A percentile compares a stretch with the other conserved stretches of the same genome.
phyloP scores from a whole-genome alignment of 345 rosid genomes.

The Physaria fendleri region DNA sequence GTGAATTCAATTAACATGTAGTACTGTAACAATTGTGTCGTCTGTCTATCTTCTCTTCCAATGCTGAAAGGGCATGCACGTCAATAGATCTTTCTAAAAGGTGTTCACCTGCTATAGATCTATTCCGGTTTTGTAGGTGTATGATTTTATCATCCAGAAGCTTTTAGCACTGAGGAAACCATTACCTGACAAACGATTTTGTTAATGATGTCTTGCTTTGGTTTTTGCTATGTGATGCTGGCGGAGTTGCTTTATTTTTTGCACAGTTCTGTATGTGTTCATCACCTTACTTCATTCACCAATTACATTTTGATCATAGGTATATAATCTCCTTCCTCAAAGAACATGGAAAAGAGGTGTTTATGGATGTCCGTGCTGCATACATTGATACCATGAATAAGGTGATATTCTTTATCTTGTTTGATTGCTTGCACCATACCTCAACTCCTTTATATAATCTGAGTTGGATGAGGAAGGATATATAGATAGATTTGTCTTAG shows the following conservation, averaged over 20 bases:
- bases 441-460: neutral
- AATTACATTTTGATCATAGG: slow-evolving; percentile 37
- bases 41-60: slow-evolving; percentile 3
- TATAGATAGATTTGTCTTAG: neutral
- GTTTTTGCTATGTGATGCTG: neutral
- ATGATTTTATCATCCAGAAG: slow-evolving; percentile 96
- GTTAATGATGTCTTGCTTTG: neutral
- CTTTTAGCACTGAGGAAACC: slow-evolving; percentile 90
- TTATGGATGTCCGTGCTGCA: slow-evolving; percentile 82
- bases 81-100: neutral
- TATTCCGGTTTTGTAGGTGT: slow-evolving; percentile 48
- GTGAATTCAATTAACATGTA: neutral
- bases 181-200: no score
- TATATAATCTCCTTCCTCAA: slow-evolving; percentile 76
- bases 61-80: slow-evolving; percentile 6
- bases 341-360: slow-evolving; percentile 90
- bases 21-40: neutral
- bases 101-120: slow-evolving; percentile 4
- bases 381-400: slow-evolving; percentile 96
- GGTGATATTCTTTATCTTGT: slow-evolving; percentile 43
- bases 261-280: neutral
- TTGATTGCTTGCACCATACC: neutral
- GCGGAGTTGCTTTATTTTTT: neutral
- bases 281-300: slow-evolving; percentile 8
- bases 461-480: neutral